A percentile compares a stretch with the other conserved stretches of the same genome.
These are phyloP conservation scores for Penstemon barbatus DNA, from an alignment of 257 asterid genomes.

Conservation along the genomic window DNA sequence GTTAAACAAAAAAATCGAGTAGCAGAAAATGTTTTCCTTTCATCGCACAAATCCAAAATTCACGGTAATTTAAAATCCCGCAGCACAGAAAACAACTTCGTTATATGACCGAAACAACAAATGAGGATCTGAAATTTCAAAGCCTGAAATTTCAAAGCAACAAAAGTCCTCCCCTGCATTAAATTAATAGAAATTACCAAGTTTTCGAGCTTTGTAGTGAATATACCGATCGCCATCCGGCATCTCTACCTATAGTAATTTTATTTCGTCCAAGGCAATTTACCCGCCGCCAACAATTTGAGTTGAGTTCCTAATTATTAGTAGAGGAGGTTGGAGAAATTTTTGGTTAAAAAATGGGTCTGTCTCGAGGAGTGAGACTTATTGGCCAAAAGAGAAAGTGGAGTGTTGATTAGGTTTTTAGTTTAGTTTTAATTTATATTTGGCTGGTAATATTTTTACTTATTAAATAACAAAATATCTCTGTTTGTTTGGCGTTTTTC, in stretches of 20 bases:
- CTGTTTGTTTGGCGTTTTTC: too few species aligned
- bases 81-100: neutral
- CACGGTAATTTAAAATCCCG: neutral
- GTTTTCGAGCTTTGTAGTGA: slow-evolving; percentile 32
- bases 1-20: neutral
- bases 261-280: too few species aligned
- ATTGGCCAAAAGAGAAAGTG: too few species aligned
- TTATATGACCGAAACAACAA: neutral
- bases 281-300: slow-evolving; percentile 11
- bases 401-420: too few species aligned
- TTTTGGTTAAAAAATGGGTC: too few species aligned
- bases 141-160: neutral
- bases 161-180: neutral
- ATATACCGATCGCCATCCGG: slow-evolving; percentile 23
- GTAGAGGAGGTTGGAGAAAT: too few species aligned
- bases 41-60: neutral
- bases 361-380: too few species aligned
- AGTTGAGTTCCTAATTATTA: neutral
- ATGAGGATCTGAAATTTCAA: neutral
- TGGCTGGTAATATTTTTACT: too few species aligned
- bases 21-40: neutral
- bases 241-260: neutral
- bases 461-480: too few species aligned
- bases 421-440: too few species aligned
- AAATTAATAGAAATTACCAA: slow-evolving; percentile 25